Evolutionary conservation across 2,329 filamentous ascomycete genomes (phyloP), one percentile per base, ranked within the genome.

Genomic region (Xylariaceae sp.): DNA sequence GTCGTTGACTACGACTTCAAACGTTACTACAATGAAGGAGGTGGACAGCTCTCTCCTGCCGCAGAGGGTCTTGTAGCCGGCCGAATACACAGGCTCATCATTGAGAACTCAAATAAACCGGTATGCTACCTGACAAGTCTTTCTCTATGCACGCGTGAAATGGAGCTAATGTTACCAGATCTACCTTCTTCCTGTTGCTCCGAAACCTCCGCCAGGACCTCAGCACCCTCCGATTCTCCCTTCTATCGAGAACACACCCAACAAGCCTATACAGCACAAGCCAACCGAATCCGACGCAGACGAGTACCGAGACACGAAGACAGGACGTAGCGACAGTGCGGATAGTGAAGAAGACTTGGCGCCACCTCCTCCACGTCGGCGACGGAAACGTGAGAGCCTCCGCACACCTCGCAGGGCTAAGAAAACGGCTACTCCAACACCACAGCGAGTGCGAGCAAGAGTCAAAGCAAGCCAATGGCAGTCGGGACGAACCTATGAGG

Each of bases 381-480:
- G n/a, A n/a, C n/a, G n/a, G n/a, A 41, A 19, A 32, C n/a, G 28
- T 19, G 34, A 30, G 13, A 40, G 37, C 2, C 41, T 45, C 11
- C 42, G 34, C 30, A 39, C 34, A 30, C 44, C 39, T 6, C 46
- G 17, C 24, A 39, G 15, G 26, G 31, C 4, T 8, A 51, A 42
- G 38, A 48, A 43, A 19, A 47, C 43, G 26, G 17, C 33, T 7
- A 24, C 26, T 1, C 32, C 45, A 19, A 52, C 51, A 16, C 47
- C 50, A 2, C 55, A 55, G 34, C 49, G 54, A 28, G 19, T 49
- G 16, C 50, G 45, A 19, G 50, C 52, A 11, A 53, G 46, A 45
- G 45, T 37, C n/a, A 56, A 55, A 35, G 54, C 55, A 8, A 39
- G 34, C n/a, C 49, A 53, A 17, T 60, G 57, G 57, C 55, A 59